Base-by-base conservation (phyloP, 1,284 basidiomycete genomes). In the Coniferiporia weirii region DNA sequence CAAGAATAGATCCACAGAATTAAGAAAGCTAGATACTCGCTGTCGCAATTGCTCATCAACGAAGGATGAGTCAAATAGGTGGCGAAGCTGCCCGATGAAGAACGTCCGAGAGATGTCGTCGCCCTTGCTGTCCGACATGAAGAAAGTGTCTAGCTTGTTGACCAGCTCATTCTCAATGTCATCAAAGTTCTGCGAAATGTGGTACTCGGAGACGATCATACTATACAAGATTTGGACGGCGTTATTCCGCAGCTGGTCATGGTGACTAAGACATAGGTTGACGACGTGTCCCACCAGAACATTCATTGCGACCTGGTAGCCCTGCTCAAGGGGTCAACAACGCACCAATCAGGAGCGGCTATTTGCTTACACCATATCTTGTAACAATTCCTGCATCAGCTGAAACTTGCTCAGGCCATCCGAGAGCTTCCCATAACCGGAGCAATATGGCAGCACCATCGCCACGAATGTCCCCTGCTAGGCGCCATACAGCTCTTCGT, bases 121-220 rank as follows among this genome's bases (percentile, higher is more conserved):
- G 34, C 90, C 89, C 73, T 93, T 87, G 72, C 88, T 86, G 68
- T 94, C 90, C 47, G 91, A 89, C 88, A 93, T 91, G 76, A 95
- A 92, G 50, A 95, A 72, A n/a, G 85, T 86, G 70, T 98, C 95
- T 45, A 99, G 77, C 66, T 93, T 91, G 68, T 87, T 95, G 66
- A 98, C 93, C n/a, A 98, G 81, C 72, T 97, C 95, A 65, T 91
- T 90, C 71, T 98, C 93, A 65, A 98, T 95, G 49, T 83, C 83
- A 63, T 90, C 86, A 67, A 94, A 93, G 69, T 91, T 85, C 20
- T 84, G 85, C 12, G 85, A 84, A 61, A 87, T 84, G 52, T 92
- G 84, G 69, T 90, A 91, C 70, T 98, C 94, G 4, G 94, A 92
- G 55, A 97, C 85, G 64, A 98, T 95, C 93, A 98, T 98, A 66